Conservation (phyloP, 352 stramenopile species). For the Phytophthora hibernalis region DNA sequence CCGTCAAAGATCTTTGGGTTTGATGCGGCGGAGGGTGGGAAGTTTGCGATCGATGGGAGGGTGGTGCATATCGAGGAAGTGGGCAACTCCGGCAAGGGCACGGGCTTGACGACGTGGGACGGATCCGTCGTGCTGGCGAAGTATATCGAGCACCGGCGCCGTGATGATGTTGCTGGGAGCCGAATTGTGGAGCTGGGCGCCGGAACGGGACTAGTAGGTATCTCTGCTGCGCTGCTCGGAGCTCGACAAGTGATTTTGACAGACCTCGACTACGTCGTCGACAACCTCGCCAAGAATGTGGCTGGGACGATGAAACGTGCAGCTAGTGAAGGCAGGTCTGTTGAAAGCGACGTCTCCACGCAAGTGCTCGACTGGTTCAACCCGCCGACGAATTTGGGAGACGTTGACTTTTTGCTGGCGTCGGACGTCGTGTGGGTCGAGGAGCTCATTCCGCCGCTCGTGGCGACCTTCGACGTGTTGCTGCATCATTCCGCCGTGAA, state of each 20-base stretch:
- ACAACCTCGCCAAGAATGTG: slow-evolving; percentile 75
- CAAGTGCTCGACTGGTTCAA: slow-evolving; percentile 78
- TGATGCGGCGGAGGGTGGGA: slow-evolving; percentile 38
- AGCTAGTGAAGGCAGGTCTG: not conserved
- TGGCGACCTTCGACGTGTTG: slow-evolving; percentile 70
- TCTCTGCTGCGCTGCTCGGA: slow-evolving; percentile 83
- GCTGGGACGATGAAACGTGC: slow-evolving; percentile 47
- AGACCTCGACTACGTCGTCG: slow-evolving; percentile 89
- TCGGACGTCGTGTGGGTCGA: slow-evolving; percentile 93
- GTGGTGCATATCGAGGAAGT: slow-evolving; percentile 66
- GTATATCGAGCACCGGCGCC: slow-evolving; percentile 79
- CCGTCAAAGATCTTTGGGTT: slow-evolving; percentile 66
- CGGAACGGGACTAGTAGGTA: slow-evolving; percentile 87
- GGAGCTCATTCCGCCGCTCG: slow-evolving; percentile 86
- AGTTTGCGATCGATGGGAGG: slow-evolving; percentile 64
- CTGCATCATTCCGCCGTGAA: slow-evolving; percentile 42
- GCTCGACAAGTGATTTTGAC: slow-evolving; percentile 81
- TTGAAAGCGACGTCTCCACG: slow-evolving; percentile 26
- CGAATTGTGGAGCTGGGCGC: slow-evolving; percentile 85
- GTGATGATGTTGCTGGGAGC: slow-evolving; percentile 36
- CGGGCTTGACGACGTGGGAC: slow-evolving; percentile 92
- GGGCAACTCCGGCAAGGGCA: slow-evolving; percentile 86
- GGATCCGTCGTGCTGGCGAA: slow-evolving; percentile 92
- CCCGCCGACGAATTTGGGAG: slow-evolving; percentile 53
- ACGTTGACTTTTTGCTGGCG: slow-evolving; percentile 85